A percentile compares a stretch with the other conserved stretches of the same genome.
phyloP scores from a whole-genome alignment of 805 yeast genomes.

The Candida awuae region DNA sequence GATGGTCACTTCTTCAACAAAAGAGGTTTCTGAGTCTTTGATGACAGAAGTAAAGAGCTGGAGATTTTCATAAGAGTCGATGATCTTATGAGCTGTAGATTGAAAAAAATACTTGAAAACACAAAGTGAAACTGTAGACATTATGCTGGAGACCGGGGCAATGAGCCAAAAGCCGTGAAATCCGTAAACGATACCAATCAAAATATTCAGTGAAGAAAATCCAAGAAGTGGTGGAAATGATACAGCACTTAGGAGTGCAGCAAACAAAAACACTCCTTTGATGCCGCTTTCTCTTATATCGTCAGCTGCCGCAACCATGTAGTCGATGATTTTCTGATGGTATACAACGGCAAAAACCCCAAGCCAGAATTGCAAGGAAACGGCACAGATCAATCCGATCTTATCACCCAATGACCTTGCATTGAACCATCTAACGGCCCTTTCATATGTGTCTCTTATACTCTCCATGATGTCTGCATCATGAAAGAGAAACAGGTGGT shows the following conservation, averaged over 20 bases:
- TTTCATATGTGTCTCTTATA: not conserved
- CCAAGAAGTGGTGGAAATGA: constrained; percentile 92
- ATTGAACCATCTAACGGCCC: not conserved
- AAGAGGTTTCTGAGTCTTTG: constrained; percentile 37
- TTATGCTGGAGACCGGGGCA: constrained; percentile 58
- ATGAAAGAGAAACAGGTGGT: no score
- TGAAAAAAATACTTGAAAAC: constrained; percentile 53
- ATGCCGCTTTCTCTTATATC: constrained; percentile 29
- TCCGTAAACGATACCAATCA: constrained; percentile 80
- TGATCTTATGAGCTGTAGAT: constrained; percentile 50
- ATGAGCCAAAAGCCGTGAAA: constrained; percentile 77
- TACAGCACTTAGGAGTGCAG: constrained; percentile 49
- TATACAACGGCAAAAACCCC: constrained; percentile 18
- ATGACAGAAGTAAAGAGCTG: constrained; percentile 68
- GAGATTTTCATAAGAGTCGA: constrained; percentile 54
- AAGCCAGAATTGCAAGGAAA: not conserved
- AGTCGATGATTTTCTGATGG: constrained; percentile 31
- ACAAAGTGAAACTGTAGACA: constrained; percentile 69
- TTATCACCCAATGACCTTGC: constrained; percentile 1
- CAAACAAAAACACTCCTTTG: constrained; percentile 33
- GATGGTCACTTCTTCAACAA: constrained; percentile 53
- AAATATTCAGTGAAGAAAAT: constrained; percentile 56
- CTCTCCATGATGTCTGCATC: not conserved
- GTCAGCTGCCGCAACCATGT: constrained; percentile 37
- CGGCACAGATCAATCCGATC: constrained; percentile 1